phyloP scores from a whole-genome alignment of 345 rosid species.

The Reutealis trisperma region DNA sequence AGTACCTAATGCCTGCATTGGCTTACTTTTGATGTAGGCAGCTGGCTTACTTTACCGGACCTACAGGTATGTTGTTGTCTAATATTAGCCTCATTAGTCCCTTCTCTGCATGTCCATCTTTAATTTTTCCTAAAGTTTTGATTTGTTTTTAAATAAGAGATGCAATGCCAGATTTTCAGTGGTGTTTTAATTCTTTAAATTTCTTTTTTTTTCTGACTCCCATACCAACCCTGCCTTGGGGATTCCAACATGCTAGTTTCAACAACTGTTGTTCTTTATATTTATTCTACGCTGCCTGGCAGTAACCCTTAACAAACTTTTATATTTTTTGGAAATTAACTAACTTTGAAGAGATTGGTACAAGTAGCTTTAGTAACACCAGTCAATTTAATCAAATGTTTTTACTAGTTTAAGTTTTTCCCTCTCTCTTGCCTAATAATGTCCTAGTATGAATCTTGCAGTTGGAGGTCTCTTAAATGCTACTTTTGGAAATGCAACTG shows the following conservation, averaged over 20 bases:
- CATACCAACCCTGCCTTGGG: background rate
- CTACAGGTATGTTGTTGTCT: constrained; percentile 30
- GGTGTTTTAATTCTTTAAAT: background rate
- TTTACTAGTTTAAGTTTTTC: background rate
- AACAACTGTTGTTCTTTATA: no score
- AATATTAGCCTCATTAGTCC: background rate
- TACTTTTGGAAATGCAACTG: constrained; percentile 56
- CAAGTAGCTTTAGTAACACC: background rate
- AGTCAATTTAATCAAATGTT: background rate
- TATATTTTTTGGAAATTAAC: no score
- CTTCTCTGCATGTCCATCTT: background rate
- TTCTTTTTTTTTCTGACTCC: background rate
- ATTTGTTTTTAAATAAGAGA: background rate
- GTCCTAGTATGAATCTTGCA: constrained; percentile 25
- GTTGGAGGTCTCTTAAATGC: constrained; percentile 57
- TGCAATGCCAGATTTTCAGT: background rate
- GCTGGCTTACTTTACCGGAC: constrained; percentile 53
- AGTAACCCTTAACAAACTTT: no score
- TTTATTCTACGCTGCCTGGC: no score
- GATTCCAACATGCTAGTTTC: no score
- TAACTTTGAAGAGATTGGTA: background rate
- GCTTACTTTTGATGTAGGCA: constrained; percentile 40
- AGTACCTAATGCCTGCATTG: constrained; percentile 13
- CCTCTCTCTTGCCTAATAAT: background rate
- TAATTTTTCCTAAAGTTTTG: background rate